Percentiles rank a stretch among this genome's conserved stretches.
Conservation (phyloP, 2,329 filamentous ascomycete species). For the Aspergillus floridensis region DNA sequence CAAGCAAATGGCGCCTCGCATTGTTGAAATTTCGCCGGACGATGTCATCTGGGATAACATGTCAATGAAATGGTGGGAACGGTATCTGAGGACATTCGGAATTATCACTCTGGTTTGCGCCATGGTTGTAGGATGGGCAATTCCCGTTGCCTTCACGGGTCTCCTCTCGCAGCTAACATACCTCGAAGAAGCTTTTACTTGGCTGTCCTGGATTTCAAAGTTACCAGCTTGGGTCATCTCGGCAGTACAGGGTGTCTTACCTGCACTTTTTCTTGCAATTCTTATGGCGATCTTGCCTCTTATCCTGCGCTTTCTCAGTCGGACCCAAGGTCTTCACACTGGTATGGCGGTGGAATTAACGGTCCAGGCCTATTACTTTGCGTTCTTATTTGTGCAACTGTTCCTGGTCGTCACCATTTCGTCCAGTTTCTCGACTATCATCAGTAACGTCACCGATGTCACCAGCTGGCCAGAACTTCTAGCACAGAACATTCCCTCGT, state of each 20-base stretch:
- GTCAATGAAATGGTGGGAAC: slow-evolving; percentile 91
- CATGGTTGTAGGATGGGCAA: slow-evolving; percentile 85
- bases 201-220: slow-evolving; percentile 67
- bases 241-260: slow-evolving; percentile 80
- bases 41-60: slow-evolving; percentile 98
- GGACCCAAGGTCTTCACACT: slow-evolving; percentile 76
- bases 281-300: slow-evolving; percentile 79
- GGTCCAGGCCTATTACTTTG: slow-evolving; percentile 92
- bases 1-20: slow-evolving; percentile 85
- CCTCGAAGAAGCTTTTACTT: slow-evolving; percentile 63
- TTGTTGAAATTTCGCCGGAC: slow-evolving; percentile 88
- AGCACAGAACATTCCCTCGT: slow-evolving; percentile 75
- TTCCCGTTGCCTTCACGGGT: slow-evolving; percentile 86
- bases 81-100: slow-evolving; percentile 68
- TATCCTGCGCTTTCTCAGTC: slow-evolving; percentile 70
- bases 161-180: slow-evolving; percentile 73
- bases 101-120: slow-evolving; percentile 65
- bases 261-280: slow-evolving; percentile 71
- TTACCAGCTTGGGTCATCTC: slow-evolving; percentile 62
- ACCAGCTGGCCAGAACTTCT: slow-evolving; percentile 70
- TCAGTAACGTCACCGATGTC: slow-evolving; percentile 63
- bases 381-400: slow-evolving; percentile 89
- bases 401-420: slow-evolving; percentile 91
- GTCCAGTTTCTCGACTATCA: slow-evolving; percentile 65
- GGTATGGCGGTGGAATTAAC: slow-evolving; percentile 73